These are phyloP conservation scores for Penicillium rolfsii DNA, from an alignment of 2,329 filamentous ascomycete species.

Conservation along the genomic window DNA sequence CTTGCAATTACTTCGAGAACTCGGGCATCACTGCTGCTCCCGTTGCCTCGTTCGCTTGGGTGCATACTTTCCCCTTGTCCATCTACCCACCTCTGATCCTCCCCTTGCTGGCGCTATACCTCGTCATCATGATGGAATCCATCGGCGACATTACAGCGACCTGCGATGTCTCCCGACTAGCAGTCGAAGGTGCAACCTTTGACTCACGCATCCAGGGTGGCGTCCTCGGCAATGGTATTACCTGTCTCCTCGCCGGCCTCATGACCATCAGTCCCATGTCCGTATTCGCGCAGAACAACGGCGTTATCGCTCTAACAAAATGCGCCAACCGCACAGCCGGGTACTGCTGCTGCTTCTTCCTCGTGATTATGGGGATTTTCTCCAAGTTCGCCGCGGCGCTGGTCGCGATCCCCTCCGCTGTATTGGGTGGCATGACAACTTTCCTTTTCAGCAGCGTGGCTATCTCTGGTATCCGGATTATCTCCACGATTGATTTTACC, in stretches of 20 bases:
- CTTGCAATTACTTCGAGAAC: conserved; percentile 67
- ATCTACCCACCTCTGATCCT: conserved; percentile 69
- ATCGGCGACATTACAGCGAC: conserved; percentile 71
- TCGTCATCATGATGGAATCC: conserved; percentile 69
- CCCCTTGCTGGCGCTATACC: conserved; percentile 60
- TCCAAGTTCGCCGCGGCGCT: conserved; percentile 71
- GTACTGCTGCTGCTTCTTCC: conserved; percentile 67
- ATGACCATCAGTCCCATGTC: conserved; percentile 71
- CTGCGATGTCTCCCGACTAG: conserved; percentile 65
- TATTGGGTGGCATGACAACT: conserved; percentile 57
- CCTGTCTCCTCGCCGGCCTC: conserved; percentile 64
- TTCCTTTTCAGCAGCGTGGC: conserved; percentile 70
- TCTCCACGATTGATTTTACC: conserved; percentile 64
- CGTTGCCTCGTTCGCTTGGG: conserved; percentile 70
- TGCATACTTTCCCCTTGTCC: conserved; percentile 67
- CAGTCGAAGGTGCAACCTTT: conserved; percentile 66
- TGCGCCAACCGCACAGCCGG: conserved; percentile 71
- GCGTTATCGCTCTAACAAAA: conserved; percentile 68
- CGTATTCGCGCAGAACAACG: conserved; percentile 71
- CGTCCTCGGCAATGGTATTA: conserved; percentile 68
- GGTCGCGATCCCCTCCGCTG: conserved; percentile 62
- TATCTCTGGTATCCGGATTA: conserved; percentile 68
- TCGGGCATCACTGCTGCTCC: conserved; percentile 63
- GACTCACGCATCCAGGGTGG: conserved; percentile 72
- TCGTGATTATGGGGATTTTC: conserved; percentile 71